Evolutionary conservation across 2,329 filamentous ascomycete genomes (phyloP).

Genomic region (Corynespora cassiicola): DNA sequence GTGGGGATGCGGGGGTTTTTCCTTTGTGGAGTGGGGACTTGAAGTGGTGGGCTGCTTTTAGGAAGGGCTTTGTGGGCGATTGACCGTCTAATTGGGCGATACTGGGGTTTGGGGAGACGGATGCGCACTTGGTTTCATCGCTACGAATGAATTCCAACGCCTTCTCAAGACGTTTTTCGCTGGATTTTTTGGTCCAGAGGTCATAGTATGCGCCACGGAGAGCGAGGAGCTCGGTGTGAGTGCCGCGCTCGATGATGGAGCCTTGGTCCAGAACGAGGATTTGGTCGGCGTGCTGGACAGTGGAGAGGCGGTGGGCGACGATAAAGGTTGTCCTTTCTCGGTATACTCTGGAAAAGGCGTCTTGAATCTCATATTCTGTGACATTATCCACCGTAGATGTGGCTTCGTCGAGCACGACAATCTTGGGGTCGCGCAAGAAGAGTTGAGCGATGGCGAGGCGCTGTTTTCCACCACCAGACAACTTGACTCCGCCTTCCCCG

Average conservation of each 20-base stretch:
- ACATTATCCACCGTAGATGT: slow-evolving; percentile 81
- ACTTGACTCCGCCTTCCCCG: slow-evolving; percentile 36
- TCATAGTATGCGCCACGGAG: slow-evolving; percentile 74
- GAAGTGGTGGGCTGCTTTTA: too few species aligned
- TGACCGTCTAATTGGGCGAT: too few species aligned
- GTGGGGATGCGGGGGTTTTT: too few species aligned
- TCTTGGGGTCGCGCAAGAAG: slow-evolving; percentile 75
- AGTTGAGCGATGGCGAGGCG: slow-evolving; percentile 73
- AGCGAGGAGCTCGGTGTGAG: slow-evolving; percentile 75
- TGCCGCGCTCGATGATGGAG: slow-evolving; percentile 75
- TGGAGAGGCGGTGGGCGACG: slow-evolving; percentile 78
- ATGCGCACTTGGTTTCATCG: too few species aligned
- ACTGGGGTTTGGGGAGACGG: too few species aligned
- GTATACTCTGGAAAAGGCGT: slow-evolving; percentile 62
- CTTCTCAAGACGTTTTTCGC: too few species aligned
- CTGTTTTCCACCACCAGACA: slow-evolving; percentile 69
- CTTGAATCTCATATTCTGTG: slow-evolving; percentile 68
- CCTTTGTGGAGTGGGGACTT: too few species aligned
- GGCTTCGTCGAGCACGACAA: slow-evolving; percentile 84
- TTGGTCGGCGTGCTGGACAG: slow-evolving; percentile 81
- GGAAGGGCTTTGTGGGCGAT: too few species aligned
- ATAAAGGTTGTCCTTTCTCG: slow-evolving; percentile 68
- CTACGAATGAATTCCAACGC: too few species aligned
- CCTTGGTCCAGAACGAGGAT: slow-evolving; percentile 78
- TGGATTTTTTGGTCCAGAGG: too few species aligned